Evolutionary conservation across 257 asterid genomes (phyloP), one percentile per base, ranked within the genome.

Genomic region (Nicotiana obtusifolia): DNA sequence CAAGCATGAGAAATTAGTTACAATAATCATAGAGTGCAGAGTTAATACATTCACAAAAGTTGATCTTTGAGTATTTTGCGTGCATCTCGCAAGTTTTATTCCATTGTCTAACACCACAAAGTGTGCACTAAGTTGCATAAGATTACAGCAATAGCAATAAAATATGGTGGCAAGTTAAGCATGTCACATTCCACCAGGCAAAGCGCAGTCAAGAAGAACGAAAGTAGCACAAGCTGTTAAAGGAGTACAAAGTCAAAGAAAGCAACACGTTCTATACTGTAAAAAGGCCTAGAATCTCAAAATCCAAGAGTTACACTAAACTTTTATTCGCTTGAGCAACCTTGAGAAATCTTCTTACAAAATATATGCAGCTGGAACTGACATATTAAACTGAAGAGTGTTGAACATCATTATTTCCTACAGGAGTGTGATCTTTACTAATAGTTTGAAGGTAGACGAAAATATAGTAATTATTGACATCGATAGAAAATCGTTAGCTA

Each of bases 131-230:
- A 26, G 97, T 97, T 0, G 97, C 88, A 71, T 89, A 90, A 33
- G 76, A 92, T 78, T 16, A 97, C 94, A 22, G 95, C 89, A 17
- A 95, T n/a, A n/a, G 95, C 97, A 59, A 94, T 65, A 78, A 90
- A 82, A 0, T 95, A 91, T 5, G 98, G 95, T n/a, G 97, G 87
- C 73, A 83, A 89, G 44, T 89, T 89, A 5, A 93, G 90, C 95
- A 91, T 94, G 78, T 91, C 95, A 71, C 90, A 91, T 83, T 94
- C 97, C 90, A 93, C 97, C 7, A 93, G 88, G 57, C 97, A 90
- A 14, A 91, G 93, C 92, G 93, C 97, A 8, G 90, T 90, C 91
- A 95, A 83, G 97, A 89, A 93, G 88, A 91, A 89, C 0, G 97
- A 88, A 33, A 94, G 87, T 24, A 84, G 77, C 91, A 93, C 94